phyloP scores from a whole-genome alignment of 257 asterid species.

The Thymus mandschuricus region DNA sequence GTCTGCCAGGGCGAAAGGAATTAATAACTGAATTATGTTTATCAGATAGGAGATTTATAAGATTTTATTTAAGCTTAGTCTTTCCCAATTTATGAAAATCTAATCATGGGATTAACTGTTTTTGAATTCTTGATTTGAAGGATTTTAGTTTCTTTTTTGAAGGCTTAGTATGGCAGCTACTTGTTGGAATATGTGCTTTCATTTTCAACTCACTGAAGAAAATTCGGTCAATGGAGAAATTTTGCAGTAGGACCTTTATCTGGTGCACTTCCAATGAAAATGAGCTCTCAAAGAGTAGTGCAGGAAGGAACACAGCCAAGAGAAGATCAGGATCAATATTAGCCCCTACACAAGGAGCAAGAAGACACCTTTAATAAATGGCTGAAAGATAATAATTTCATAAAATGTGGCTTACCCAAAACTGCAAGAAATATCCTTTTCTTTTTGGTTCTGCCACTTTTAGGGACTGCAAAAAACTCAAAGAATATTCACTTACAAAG shows the following conservation, averaged over 20 bases:
- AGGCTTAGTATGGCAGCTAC: too few species aligned
- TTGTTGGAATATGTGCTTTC: too few species aligned
- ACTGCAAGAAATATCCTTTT: constrained; percentile 12
- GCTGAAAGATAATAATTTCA: constrained; percentile 17
- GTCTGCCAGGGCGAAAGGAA: too few species aligned
- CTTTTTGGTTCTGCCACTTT: neutral
- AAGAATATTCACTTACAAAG: constrained; percentile 61
- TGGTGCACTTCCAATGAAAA: constrained; percentile 96
- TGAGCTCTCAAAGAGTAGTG: constrained; percentile 96
- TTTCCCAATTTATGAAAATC: too few species aligned
- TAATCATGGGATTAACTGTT: too few species aligned
- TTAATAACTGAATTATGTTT: too few species aligned
- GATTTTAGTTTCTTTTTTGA: too few species aligned
- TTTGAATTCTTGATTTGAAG: too few species aligned
- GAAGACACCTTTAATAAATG: constrained; percentile 21
- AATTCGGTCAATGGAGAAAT: neutral
- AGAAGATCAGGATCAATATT: constrained; percentile 93
- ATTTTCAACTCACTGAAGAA: too few species aligned
- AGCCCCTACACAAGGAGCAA: constrained; percentile 63
- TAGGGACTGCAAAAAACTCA: constrained; percentile 8
- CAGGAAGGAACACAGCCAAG: constrained; percentile 96
- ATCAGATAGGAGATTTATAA: too few species aligned
- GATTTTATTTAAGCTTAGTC: too few species aligned
- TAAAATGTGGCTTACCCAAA: constrained; percentile 11
- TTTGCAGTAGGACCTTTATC: constrained; percentile 68